phyloP scores from a whole-genome alignment of 495 filamentous ascomycete species.

The Tuber borchii region DNA sequence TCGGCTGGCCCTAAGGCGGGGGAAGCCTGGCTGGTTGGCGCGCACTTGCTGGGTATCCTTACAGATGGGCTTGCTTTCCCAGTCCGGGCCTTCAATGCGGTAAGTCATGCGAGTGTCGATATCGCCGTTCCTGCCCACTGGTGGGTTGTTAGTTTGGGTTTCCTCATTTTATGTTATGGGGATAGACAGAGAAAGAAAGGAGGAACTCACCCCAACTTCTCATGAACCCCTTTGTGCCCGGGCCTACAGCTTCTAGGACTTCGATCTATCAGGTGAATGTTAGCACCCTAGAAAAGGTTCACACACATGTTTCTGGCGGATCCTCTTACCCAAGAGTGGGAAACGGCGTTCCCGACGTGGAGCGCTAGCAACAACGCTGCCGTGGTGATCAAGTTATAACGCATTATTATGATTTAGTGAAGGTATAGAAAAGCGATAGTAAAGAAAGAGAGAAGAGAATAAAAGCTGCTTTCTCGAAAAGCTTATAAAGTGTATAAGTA shows the following conservation, averaged over 20 bases:
- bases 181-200: background rate
- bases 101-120: background rate
- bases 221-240: background rate
- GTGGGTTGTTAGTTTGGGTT: background rate
- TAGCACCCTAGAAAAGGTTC: background rate
- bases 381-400: background rate
- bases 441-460: background rate
- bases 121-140: background rate
- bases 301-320: background rate
- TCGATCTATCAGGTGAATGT: background rate
- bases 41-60: constrained; percentile 19
- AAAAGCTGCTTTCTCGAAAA: background rate
- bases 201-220: background rate
- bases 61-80: constrained; percentile 9
- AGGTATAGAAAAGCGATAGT: background rate
- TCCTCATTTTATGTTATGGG: background rate
- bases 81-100: background rate
- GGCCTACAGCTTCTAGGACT: background rate
- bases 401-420: background rate
- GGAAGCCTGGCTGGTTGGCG: constrained; percentile 9
- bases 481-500: background rate
- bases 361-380: background rate
- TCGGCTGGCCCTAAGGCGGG: constrained; percentile 24
- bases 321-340: background rate
- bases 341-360: background rate